A percentile compares a stretch with the other conserved stretches of the same genome.
phyloP scores from a whole-genome alignment of 371 early-diverging fungal species.

The Saksenaea vasiformis region DNA sequence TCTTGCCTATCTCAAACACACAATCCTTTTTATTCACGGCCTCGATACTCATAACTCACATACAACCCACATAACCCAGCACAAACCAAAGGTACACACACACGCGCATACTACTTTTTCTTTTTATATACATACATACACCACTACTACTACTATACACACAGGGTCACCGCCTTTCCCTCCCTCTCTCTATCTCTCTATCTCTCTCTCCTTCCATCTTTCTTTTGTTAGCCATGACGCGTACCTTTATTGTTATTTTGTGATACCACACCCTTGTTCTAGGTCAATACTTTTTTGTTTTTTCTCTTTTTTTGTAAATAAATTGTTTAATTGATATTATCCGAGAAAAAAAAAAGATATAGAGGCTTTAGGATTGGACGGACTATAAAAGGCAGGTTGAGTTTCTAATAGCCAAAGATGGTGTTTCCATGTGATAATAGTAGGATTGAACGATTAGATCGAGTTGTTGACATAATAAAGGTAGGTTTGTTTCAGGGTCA shows the following conservation, averaged over 20 bases:
- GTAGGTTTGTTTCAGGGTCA: not conserved
- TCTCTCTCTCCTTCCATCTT: too few relatives aligned
- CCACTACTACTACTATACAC: not conserved
- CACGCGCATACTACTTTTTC: too few relatives aligned
- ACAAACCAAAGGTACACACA: too few relatives aligned
- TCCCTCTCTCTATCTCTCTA: not conserved
- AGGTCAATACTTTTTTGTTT: not conserved
- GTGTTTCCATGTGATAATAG: not conserved
- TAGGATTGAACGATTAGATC: not conserved
- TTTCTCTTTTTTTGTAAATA: not conserved
- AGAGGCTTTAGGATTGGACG: not conserved
- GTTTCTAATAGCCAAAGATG: not conserved
- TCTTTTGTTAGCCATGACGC: not conserved
- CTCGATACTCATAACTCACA: not conserved
- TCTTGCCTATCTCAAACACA: not conserved
- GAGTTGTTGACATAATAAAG: not conserved
- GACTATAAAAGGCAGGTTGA: not conserved
- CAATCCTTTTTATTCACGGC: conserved; percentile 13
- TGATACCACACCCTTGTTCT: not conserved
- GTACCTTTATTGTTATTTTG: too few relatives aligned
- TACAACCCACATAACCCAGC: too few relatives aligned
- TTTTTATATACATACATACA: too few relatives aligned
- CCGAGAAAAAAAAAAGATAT: not conserved
- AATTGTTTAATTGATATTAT: not conserved
- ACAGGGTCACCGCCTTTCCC: not conserved